Evolutionary conservation across 768 basidiomycete genomes (phyloP).

Genomic region (Agaricus bisporus): DNA sequence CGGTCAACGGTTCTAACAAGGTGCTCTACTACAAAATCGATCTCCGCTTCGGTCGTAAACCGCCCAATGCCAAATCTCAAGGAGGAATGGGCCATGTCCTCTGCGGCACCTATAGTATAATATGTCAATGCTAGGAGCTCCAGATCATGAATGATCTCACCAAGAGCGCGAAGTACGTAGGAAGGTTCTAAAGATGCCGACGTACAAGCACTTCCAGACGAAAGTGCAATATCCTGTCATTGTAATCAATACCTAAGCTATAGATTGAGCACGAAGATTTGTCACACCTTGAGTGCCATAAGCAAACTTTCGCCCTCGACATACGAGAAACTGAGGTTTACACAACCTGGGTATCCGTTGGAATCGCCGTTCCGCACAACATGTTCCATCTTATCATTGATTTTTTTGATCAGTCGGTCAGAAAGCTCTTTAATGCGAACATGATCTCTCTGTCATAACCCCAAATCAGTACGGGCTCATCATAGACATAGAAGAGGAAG

Average conservation of each 20-base stretch:
- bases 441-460: slow-evolving; percentile 64
- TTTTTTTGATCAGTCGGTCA: slow-evolving; percentile 72
- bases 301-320: slow-evolving; percentile 96
- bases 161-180: slow-evolving; percentile 93
- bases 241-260: not conserved
- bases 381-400: slow-evolving; percentile 80
- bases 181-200: slow-evolving; percentile 98
- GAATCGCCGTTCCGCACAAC: slow-evolving; percentile 93
- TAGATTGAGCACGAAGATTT: too few species aligned
- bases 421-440: slow-evolving; percentile 67
- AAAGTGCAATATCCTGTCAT: slow-evolving; percentile 88
- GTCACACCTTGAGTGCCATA: slow-evolving; percentile 86
- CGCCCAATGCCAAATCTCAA: slow-evolving; percentile 96
- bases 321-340: slow-evolving; percentile 93
- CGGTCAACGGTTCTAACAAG: slow-evolving; percentile 83
- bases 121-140: not conserved
- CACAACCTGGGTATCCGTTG: slow-evolving; percentile 90
- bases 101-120: slow-evolving; percentile 66
- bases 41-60: slow-evolving; percentile 95
- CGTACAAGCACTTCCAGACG: slow-evolving; percentile 97
- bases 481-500: not conserved
- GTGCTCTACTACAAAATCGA: slow-evolving; percentile 88
- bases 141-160: slow-evolving; percentile 28
- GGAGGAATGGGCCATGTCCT: slow-evolving; percentile 99
- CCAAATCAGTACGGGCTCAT: slow-evolving; percentile 13